Base-by-base conservation (phyloP, 495 filamentous ascomycete genomes). In the Tuber umbilicatum region DNA sequence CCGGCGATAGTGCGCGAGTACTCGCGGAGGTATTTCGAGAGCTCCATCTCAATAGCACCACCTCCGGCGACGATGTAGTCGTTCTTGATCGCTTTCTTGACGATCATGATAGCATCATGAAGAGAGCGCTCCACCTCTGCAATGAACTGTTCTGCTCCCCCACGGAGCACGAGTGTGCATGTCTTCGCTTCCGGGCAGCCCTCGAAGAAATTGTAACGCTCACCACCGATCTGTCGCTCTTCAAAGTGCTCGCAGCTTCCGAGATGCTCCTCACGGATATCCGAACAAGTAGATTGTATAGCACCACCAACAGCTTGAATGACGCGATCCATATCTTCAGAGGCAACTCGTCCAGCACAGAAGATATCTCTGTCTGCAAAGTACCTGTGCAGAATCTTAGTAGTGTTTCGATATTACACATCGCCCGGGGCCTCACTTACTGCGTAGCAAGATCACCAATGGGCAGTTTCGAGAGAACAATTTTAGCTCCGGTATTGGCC, bases 71-170 rank as follows among this genome's bases (percentile, higher is more conserved):
- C 95, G 80, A 99, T 97, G 79, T 88, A 92, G 76, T 91, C 90
- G 85, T 98, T 94, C 86, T 92, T 91, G 83, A 97, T 92, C 40
- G 94, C 92, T 69, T 96, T 93, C 87, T 97, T 97, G 77, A 99
- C 95, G 78, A 99, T 95, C 95, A 99, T 99, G 86, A 99, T 97
- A 64, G 94, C 95, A 83, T 99, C 95, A 85, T 99, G 95, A 74
- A 99, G 87, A 83, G 92, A 96, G 60, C 95, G 91, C 87, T 99
- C 95, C 0, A 97, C 94, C 84, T 99, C 95, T 64, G 95, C 95
- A 81, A 99, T 98, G 86, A 99, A 98, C 83, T 99, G 95, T 86
- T 98, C 95, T 40, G 95, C 95, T 71, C 95, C 95, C 80, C 95
- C 95, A 83, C 95, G 91, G 75, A 99, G 90, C 35, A 98, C 90